Conservation (phyloP, 2,329 filamentous ascomycete species). For the Neonectria hederae region DNA sequence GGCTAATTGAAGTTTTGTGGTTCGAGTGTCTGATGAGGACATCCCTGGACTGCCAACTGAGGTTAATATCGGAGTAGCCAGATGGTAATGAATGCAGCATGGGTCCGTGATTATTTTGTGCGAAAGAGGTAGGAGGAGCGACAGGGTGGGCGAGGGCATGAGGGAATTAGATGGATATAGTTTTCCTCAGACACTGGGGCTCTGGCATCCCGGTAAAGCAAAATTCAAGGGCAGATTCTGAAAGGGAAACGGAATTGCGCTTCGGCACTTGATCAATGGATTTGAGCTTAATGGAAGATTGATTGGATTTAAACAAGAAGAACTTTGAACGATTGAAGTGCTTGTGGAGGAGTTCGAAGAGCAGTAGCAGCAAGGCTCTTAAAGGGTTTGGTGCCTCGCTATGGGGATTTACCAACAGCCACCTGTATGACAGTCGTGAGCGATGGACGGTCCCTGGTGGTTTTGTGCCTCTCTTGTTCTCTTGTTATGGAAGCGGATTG, state of each 20-base stretch:
- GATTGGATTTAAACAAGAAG: background rate
- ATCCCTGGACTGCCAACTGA: background rate
- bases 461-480: background rate
- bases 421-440: background rate
- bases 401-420: background rate
- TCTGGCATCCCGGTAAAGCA: background rate
- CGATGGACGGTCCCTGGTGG: background rate
- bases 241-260: slow-evolving; percentile 9
- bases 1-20: slow-evolving; percentile 4
- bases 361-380: background rate
- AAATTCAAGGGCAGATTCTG: background rate
- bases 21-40: slow-evolving; percentile 2
- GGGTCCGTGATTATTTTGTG: background rate
- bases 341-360: background rate
- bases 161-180: slow-evolving; percentile 22
- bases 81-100: background rate
- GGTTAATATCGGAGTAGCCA: background rate
- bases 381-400: background rate
- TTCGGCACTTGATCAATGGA: slow-evolving; percentile 1
- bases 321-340: background rate
- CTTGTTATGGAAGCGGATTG: too few species aligned
- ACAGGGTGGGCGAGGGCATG: slow-evolving; percentile 9
- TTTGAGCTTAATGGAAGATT: background rate
- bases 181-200: slow-evolving; percentile 8
- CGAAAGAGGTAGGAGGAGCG: background rate